Evolutionary conservation across 2,329 filamentous ascomycete species (phyloP).

Genomic region (Trichophyton rubrum): DNA sequence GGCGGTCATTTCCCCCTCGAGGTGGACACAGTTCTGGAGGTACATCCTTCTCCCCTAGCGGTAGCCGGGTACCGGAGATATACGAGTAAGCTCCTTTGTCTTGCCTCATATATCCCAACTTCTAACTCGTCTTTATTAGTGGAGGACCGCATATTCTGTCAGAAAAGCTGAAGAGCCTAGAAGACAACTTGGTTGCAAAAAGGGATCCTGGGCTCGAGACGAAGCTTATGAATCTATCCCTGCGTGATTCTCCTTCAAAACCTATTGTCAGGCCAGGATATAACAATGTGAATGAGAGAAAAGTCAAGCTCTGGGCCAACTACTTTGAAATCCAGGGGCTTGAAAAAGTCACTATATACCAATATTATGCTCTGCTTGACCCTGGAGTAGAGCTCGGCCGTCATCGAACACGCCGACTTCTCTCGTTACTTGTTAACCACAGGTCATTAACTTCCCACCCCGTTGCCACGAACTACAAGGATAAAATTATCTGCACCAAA

Average conservation of each 20-base stretch:
- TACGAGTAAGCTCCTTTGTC: neutral
- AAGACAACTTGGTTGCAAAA: constrained; percentile 7
- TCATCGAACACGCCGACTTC: constrained; percentile 35
- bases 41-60: neutral
- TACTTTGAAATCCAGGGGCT: constrained; percentile 26
- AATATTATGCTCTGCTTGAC: constrained; percentile 29
- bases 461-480: constrained; percentile 31
- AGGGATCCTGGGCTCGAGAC: constrained; percentile 2
- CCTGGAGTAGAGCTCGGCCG: constrained; percentile 21
- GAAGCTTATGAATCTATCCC: constrained; percentile 14
- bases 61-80: too few species aligned
- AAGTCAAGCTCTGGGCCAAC: constrained; percentile 27
- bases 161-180: neutral
- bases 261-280: constrained; percentile 24
- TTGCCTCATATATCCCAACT: neutral
- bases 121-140: neutral
- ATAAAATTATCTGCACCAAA: constrained; percentile 25
- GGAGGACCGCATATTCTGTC: constrained; percentile 3
- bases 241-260: neutral
- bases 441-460: constrained; percentile 14
- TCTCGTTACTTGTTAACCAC: constrained; percentile 35
- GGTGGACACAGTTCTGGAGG: constrained; percentile 2
- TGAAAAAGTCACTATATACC: constrained; percentile 23
- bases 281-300: constrained; percentile 20
- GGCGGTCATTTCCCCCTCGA: constrained; percentile 7